phyloP scores from a whole-genome alignment of 345 rosid species.

The Bretschneidera sinensis region DNA sequence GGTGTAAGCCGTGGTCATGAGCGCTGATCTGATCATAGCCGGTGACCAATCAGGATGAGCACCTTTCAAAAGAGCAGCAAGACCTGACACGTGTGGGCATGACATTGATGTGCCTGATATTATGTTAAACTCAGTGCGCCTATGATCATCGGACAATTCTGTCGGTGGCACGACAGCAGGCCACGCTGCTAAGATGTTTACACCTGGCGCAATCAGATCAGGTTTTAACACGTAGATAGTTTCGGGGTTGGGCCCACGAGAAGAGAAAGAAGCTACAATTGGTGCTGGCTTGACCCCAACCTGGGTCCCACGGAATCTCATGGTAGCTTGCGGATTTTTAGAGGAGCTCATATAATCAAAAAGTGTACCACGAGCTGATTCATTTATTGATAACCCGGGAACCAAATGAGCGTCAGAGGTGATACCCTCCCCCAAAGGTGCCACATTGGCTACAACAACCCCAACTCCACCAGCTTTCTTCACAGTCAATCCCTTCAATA shows the following conservation, averaged over 20 bases:
- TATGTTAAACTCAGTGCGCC: constrained; percentile 13
- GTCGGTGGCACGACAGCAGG: constrained; percentile 10
- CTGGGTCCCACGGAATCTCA: constrained; percentile 26
- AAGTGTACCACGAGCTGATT: constrained; percentile 19
- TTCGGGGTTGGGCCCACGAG: constrained; percentile 34
- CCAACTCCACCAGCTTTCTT: constrained; percentile 20
- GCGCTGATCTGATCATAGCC: constrained; percentile 15
- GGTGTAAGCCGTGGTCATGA: constrained; percentile 19
- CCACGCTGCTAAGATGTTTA: constrained; percentile 42
- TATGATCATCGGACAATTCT: background rate
- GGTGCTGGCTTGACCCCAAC: constrained; percentile 28
- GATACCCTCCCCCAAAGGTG: constrained; percentile 22
- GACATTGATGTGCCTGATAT: constrained; percentile 18
- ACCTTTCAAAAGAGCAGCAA: constrained; percentile 19
- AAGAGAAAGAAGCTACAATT: constrained; percentile 34
- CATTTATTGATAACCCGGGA: constrained; percentile 27
- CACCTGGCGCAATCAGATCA: constrained; percentile 38
- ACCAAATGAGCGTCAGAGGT: constrained; percentile 23
- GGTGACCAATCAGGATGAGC: constrained; percentile 19
- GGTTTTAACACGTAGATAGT: constrained; percentile 32
- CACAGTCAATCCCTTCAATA: background rate
- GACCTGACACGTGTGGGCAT: constrained; percentile 19
- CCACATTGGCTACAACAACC: constrained; percentile 8
- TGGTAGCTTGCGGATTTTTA: constrained; percentile 18
- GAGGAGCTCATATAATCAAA: constrained; percentile 8